Evolutionary conservation across 2,329 filamentous ascomycete species (phyloP).

Genomic region (Epichloe sylvatica): DNA sequence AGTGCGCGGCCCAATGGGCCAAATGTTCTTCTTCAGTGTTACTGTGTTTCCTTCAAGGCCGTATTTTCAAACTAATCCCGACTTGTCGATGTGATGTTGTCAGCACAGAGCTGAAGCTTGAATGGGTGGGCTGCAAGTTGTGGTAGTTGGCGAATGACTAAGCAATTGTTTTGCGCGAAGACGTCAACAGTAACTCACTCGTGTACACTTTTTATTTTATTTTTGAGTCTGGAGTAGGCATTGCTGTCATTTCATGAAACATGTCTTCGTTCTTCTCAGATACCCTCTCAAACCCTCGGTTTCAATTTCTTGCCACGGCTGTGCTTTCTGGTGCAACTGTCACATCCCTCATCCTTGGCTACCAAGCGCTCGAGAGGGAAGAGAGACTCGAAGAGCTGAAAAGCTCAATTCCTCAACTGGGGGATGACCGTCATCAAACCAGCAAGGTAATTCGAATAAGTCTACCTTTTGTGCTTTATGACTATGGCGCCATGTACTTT

Average conservation of each 20-base stretch:
- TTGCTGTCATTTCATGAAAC: slow-evolving; percentile 9
- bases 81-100: not conserved
- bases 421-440: slow-evolving; percentile 9
- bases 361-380: slow-evolving; percentile 43
- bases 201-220: not conserved
- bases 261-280: slow-evolving; percentile 33
- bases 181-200: not conserved
- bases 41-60: not conserved
- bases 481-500: not conserved
- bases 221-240: not conserved
- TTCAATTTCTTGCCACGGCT: slow-evolving; percentile 59
- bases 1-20: slow-evolving; percentile 3
- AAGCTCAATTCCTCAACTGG: slow-evolving; percentile 37
- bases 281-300: slow-evolving; percentile 29
- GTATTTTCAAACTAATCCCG: not conserved
- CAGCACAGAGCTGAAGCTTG: not conserved
- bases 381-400: slow-evolving; percentile 44
- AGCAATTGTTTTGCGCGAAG: not conserved
- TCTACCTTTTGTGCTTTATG: not conserved
- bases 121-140: not conserved
- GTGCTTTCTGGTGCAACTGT: slow-evolving; percentile 48
- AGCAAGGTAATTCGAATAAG: slow-evolving; percentile 9
- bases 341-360: slow-evolving; percentile 46
- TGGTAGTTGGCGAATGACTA: not conserved
- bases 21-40: not conserved